phyloP scores from a whole-genome alignment of 495 filamentous ascomycete genomes.

The Pseudevernia furfuracea region DNA sequence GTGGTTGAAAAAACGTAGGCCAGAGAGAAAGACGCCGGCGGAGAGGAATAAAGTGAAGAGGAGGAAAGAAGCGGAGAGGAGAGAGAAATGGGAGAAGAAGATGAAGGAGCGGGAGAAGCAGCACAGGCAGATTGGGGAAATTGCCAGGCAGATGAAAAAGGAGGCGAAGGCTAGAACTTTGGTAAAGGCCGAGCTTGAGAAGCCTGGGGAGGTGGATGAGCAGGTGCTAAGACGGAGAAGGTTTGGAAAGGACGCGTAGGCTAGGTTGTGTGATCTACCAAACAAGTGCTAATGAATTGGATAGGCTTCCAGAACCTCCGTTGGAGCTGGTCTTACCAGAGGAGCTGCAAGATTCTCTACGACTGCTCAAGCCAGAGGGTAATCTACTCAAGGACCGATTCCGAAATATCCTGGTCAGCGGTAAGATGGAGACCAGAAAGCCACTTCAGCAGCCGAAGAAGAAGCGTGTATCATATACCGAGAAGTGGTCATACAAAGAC shows the following conservation, averaged over 20 bases:
- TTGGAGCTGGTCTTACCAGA: slow-evolving; percentile 88
- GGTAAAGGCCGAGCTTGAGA: slow-evolving; percentile 38
- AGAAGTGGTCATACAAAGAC: slow-evolving; percentile 97
- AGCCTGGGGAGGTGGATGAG: slow-evolving; percentile 45
- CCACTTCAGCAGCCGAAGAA: slow-evolving; percentile 71
- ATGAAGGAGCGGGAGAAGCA: slow-evolving; percentile 65
- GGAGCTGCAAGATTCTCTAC: slow-evolving; percentile 84
- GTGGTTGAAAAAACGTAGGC: slow-evolving; percentile 59
- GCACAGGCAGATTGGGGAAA: slow-evolving; percentile 53
- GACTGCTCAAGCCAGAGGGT: slow-evolving; percentile 86
- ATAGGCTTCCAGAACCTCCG: slow-evolving; percentile 63
- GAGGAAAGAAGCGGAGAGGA: slow-evolving; percentile 75
- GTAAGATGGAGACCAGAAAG: slow-evolving; percentile 77
- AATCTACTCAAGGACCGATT: slow-evolving; percentile 88
- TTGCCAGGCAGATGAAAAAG: slow-evolving; percentile 54
- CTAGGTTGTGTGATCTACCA: slow-evolving; percentile 9
- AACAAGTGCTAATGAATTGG: slow-evolving; percentile 26
- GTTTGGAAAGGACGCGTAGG: slow-evolving; percentile 64
- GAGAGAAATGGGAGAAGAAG: slow-evolving; percentile 59
- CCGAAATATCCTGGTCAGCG: slow-evolving; percentile 76
- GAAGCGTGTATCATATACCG: slow-evolving; percentile 66
- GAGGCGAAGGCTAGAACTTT: slow-evolving; percentile 40
- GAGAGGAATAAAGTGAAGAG: slow-evolving; percentile 82
- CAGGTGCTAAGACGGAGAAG: slow-evolving; percentile 60
- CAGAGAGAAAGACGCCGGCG: slow-evolving; percentile 73